A percentile compares a stretch with the other conserved stretches of the same genome.
phyloP scores from a whole-genome alignment of 1,139 yeast species.

The Blastobotrys apis region DNA sequence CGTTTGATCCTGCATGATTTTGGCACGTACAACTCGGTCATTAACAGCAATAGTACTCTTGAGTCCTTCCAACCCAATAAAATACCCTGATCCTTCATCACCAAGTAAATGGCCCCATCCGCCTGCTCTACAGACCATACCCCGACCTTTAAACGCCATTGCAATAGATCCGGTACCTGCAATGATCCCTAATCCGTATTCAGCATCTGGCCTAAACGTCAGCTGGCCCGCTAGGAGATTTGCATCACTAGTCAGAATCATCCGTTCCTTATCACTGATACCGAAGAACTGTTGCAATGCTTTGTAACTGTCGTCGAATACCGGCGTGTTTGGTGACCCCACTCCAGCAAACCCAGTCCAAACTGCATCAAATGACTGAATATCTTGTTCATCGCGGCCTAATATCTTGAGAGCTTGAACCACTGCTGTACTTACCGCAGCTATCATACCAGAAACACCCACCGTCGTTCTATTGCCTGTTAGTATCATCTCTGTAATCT shows the following conservation, averaged over 20 bases:
- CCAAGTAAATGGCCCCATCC: constrained; percentile 30
- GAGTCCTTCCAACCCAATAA: constrained; percentile 25
- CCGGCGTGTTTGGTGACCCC: constrained; percentile 3
- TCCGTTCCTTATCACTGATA: background rate
- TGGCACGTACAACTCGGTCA: background rate
- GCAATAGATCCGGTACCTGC: constrained; percentile 31
- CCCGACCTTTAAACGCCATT: constrained; percentile 20
- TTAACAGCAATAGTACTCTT: constrained; percentile 16
- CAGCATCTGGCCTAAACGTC: background rate
- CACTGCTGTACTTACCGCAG: constrained; percentile 4
- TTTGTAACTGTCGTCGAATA: background rate
- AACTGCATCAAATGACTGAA: constrained; percentile 3
- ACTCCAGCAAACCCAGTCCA: constrained; percentile 18
- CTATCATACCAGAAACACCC: constrained; percentile 11
- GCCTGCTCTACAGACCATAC: constrained; percentile 20
- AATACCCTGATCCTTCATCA: constrained; percentile 30
- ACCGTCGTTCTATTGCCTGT: constrained; percentile 6
- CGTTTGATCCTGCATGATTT: background rate
- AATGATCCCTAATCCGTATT: constrained; percentile 18
- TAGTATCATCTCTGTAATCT: background rate
- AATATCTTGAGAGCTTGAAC: background rate
- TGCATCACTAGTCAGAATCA: constrained; percentile 14
- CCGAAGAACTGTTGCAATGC: constrained; percentile 6
- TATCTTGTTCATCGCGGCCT: background rate
- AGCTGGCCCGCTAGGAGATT: constrained; percentile 13